A percentile compares a stretch with the other conserved stretches of the same genome.
These are phyloP conservation scores for Citrus sinensis DNA, from an alignment of 345 rosid genomes.

Conservation along the genomic window DNA sequence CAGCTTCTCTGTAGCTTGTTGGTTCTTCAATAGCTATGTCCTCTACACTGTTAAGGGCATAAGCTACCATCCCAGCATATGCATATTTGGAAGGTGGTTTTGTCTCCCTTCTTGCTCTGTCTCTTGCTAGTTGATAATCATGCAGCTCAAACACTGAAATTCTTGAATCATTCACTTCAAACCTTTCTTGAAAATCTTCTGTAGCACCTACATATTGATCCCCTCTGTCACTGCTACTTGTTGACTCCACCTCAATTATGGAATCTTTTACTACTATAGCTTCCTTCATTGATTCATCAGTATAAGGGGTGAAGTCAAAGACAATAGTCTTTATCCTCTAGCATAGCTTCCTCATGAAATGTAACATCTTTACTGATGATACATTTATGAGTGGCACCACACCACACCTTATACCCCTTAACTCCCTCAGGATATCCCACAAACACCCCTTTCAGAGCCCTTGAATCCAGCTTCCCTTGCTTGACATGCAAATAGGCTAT, in stretches of 20 bases:
- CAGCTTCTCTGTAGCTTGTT: rapidly evolving
- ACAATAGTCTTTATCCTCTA: too few species aligned
- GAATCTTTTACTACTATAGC: too few species aligned
- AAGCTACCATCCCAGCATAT: neutral
- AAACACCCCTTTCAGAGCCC: too few species aligned
- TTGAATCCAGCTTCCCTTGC: too few species aligned
- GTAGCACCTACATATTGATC: rapidly evolving
- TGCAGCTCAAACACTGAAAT: rapidly evolving
- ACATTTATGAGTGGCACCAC: neutral
- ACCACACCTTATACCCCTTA: too few species aligned
- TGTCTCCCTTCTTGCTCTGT: rapidly evolving
- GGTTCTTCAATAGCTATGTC: neutral
- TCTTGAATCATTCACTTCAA: rapidly evolving
- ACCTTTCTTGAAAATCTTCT: too few species aligned
- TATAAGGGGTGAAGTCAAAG: too few species aligned
- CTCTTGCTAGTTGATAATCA: neutral
- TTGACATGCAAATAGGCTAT: too few species aligned
- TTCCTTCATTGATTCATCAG: too few species aligned
- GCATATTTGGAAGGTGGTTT: neutral
- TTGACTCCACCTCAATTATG: neutral
- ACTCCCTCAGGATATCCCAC: too few species aligned
- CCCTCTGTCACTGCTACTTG: neutral
- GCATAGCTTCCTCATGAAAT: neutral
- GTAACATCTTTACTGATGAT: too few species aligned
- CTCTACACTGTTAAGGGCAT: neutral